Evolutionary conservation across 768 basidiomycete genomes (phyloP), one percentile per base, ranked within the genome.

Genomic region (Ramaria rubella): DNA sequence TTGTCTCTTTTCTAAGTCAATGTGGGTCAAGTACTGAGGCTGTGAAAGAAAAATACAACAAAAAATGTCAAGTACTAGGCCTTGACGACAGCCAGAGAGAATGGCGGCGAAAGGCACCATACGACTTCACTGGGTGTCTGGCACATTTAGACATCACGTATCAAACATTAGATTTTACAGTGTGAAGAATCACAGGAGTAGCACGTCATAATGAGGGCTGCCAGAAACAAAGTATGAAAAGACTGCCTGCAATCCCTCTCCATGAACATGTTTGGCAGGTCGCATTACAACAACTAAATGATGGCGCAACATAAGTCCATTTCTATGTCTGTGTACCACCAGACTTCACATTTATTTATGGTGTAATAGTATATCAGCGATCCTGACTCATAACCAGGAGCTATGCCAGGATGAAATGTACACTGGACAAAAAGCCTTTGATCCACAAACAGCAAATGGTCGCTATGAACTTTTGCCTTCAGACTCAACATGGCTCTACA

Each of bases 261-360:
- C 71, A 73, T 61, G 59, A 61, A 12, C 64, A 66, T 57, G 70
- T 73, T 17, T 61, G 64, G 34, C 59, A 65, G 42, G 44, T 64
- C n/a, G 48, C 48, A 17, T 49, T 49, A 17, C 7, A 49, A 29
- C 48, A 49, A 17, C 24, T 49, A 4, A 27, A 29, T 21, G 24
- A 27, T 21, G 48, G 48, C 17, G 34, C 34, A 8, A 36, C 34
- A 36, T 36, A 8, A 17, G 17, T 17, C n/a, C n/a, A 36, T 8
- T n/a, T n/a, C n/a, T n/a, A n/a, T n/a, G n/a, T n/a, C n/a, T n/a
- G n/a, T n/a, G n/a, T n/a, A n/a, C n/a, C n/a, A n/a, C n/a, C n/a
- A n/a, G n/a, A n/a, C n/a, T n/a, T n/a, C n/a, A n/a, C n/a, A n/a
- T n/a, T n/a, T n/a, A n/a, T n/a, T n/a, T n/a, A n/a, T n/a, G n/a